Base-by-base conservation (phyloP, 257 asterid genomes). In the Ilex aquifolium region DNA sequence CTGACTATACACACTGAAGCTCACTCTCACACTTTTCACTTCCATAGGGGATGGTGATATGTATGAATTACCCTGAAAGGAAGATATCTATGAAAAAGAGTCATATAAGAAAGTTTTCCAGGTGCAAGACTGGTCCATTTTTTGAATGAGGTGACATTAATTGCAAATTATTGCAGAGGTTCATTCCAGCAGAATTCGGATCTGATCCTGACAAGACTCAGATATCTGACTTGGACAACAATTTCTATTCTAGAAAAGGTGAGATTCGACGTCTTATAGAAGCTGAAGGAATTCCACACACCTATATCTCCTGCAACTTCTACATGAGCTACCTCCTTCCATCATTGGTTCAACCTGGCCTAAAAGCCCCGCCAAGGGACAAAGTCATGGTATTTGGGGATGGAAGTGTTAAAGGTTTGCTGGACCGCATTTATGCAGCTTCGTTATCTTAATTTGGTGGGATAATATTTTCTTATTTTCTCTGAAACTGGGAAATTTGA, bases 111-210 rank as follows among this genome's bases (percentile, higher is more conserved):
- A 42, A 60, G 27, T 21, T 21, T 21, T 16, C 31, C 17, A 2
- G 13, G 21, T 50, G 64, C 61, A 44, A 36, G 50, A 48, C 55
- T 7, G 21, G 58, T 31, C 51, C 36, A 54, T 56, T 46, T 36
- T 36, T n/a, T 32, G 63, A 30, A 12, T 63, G 27, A 10, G 29
- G 17, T 27, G 4, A 40, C 56, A 27, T 11, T 13, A 62, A 63
- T 65, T 53, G 27, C 27, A 1, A 21, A 21, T 55, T 76, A 64
- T 31, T 77, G 79, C 85, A 87, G 95, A 80, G 95, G 85, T 91
- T 91, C 65, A 72, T 86, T 62, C 98, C 98, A 63, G 84, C 98
- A 10, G 98, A 91, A 73, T 91, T 88, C 15, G 98, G 98, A 68
- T 30, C 69, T 21, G 95, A 91, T 76, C 95, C 98, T 10, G 92